These are phyloP conservation scores for Backusella mclennaniae DNA, from an alignment of 192 early-diverging fungal genomes.

Conservation along the genomic window DNA sequence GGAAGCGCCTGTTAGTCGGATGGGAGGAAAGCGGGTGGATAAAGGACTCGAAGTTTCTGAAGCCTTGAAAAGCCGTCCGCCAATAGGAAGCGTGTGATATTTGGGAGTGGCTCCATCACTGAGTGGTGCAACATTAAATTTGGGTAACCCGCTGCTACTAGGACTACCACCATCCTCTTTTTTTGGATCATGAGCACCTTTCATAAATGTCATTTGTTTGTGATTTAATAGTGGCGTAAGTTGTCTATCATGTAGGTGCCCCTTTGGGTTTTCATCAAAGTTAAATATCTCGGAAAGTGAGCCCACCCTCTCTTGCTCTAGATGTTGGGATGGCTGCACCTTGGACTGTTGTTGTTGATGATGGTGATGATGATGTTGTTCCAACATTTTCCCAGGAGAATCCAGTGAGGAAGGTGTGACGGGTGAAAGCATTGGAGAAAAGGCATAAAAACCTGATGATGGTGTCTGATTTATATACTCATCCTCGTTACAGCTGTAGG, in stretches of 20 bases:
- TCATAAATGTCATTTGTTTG: background rate
- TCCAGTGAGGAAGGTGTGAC: slow-evolving; percentile 3
- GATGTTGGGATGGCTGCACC: background rate
- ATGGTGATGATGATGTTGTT: background rate
- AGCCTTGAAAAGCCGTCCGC: background rate
- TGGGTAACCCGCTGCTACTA: slow-evolving; percentile 13
- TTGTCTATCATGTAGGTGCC: background rate
- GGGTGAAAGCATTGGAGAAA: slow-evolving; percentile 4
- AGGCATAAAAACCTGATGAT: background rate
- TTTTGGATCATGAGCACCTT: slow-evolving; percentile 11
- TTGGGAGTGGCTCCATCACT: background rate
- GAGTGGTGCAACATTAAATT: slow-evolving; percentile 30
- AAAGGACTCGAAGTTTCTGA: background rate
- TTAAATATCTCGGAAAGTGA: background rate
- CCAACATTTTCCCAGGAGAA: background rate
- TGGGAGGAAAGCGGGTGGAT: background rate
- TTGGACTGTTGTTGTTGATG: background rate
- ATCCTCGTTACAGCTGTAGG: background rate
- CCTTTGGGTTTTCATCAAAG: background rate
- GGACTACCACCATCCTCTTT: background rate
- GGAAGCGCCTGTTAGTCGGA: background rate
- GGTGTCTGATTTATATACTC: background rate
- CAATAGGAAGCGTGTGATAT: slow-evolving; percentile 8
- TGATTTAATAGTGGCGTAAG: background rate
- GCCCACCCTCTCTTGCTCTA: background rate